Conservation (phyloP, 164 flowering plant species). For the Vitis rotundifolia region DNA sequence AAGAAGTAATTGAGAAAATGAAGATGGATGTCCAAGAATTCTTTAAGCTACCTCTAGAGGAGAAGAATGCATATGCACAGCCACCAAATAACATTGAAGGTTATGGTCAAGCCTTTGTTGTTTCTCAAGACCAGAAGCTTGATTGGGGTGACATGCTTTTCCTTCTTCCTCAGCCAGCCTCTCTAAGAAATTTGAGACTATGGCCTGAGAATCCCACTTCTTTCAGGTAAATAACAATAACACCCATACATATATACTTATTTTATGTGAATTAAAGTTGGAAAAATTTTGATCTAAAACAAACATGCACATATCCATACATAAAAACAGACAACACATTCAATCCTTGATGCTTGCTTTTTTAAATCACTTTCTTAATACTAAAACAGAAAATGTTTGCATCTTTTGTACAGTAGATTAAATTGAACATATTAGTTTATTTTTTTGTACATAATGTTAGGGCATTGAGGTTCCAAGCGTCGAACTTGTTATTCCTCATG, state of each 20-base stretch:
- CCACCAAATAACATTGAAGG: constrained; percentile 43
- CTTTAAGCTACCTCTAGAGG: constrained; percentile 49
- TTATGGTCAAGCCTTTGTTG: constrained; percentile 55
- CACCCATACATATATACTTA: neutral
- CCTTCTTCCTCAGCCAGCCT: constrained; percentile 25
- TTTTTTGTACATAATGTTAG: neutral
- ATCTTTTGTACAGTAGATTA: too few species aligned
- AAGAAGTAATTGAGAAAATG: constrained; percentile 39
- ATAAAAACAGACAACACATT: too few species aligned
- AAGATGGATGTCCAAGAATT: constrained; percentile 36
- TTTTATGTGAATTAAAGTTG: neutral
- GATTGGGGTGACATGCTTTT: constrained; percentile 57
- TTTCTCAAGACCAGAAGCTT: constrained; percentile 51
- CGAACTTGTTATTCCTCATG: too few species aligned
- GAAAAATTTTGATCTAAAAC: too few species aligned
- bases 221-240: constrained; percentile 31
- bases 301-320: too few species aligned
- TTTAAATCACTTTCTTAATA: too few species aligned
- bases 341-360: too few species aligned
- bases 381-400: too few species aligned
- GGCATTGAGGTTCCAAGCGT: too few species aligned
- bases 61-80: constrained; percentile 42
- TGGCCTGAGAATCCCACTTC: constrained; percentile 42
- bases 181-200: constrained; percentile 24
- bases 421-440: neutral